Base-by-base conservation (phyloP, 2,329 filamentous ascomycete genomes). In the Alternaria atra region DNA sequence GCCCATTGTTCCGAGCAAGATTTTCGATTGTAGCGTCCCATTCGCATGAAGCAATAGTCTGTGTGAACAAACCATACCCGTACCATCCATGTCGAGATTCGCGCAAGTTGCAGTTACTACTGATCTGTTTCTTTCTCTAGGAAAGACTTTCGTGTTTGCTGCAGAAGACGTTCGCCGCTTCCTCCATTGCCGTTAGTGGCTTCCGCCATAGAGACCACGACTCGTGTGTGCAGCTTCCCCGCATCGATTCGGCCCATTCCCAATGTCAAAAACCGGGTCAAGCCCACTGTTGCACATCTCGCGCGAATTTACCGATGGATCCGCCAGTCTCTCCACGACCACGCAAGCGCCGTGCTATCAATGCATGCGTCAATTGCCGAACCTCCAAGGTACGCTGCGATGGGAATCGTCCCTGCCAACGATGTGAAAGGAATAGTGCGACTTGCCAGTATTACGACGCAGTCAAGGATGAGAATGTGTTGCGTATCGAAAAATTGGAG, bases 311-410 rank as follows among this genome's bases (percentile, higher is more conserved):
- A 48, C 65, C 65, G 58, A 40, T 68, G 66, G 53, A 68, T 35
- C 12, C 44, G 37, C 54, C 50, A 15, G n/a, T 39, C 13, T 58
- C 56, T 56, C 47, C 57, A n/a, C 62, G 65, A 34, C 68, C 71
- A 27, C 73, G 74, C 32, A 77, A 77, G 68, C 69, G 73, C 23
- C 69, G 74, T 29, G 74, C 73, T 10, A 75, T 77, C 63, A 72
- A 75, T 52, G 74, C 74, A 13, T 77, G 75, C 61, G 57, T 61
- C 29, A 46, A 55, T 27, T 77, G 75, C 58, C 72, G 75, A 37
- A 66, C 66, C 6, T 74, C 74, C 25, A 77, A 77, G 54, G 75
- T 77, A 10, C 66, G 70, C 43, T 77, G 75, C 53, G 71, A 77
- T 60, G 73, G 75, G 9, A 63, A 66, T 8, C 68, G 66, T 7